Evolutionary conservation across 2,329 filamentous ascomycete species (phyloP).

Genomic region (Xylaria sp.): DNA sequence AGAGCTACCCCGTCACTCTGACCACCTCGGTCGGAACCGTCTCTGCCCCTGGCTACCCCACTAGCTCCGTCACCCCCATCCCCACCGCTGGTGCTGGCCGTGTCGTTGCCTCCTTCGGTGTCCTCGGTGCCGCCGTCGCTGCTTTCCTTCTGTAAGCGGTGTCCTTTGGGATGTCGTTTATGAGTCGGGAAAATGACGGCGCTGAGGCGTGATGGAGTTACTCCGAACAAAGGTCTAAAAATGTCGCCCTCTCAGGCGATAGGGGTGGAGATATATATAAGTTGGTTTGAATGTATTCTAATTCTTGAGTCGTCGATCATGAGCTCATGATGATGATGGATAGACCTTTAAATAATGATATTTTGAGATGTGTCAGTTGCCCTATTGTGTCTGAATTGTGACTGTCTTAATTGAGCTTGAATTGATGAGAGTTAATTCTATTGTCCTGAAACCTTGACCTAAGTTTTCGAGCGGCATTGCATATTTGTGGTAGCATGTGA

Average conservation of each 20-base stretch:
- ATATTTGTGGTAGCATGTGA: too few relatives aligned
- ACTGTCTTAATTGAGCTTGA: not conserved
- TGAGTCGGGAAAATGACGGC: conserved; percentile 28
- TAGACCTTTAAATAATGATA: conserved; percentile 42
- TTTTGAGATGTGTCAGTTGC: conserved; percentile 38
- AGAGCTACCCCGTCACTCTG: conserved; percentile 37
- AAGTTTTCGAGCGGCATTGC: too few relatives aligned
- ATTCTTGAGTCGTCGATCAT: conserved; percentile 41
- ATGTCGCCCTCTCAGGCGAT: conserved; percentile 30
- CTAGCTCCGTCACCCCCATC: conserved; percentile 30
- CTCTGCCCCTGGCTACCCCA: conserved; percentile 30
- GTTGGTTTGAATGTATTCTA: conserved; percentile 42
- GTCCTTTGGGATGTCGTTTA: conserved; percentile 11
- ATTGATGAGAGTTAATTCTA: too few relatives aligned
- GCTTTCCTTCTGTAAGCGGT: conserved; percentile 39
- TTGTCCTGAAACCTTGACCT: too few relatives aligned
- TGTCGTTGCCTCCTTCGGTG: conserved; percentile 38
- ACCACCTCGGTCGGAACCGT: conserved; percentile 36
- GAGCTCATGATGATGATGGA: conserved; percentile 41
- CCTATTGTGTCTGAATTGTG: not conserved
- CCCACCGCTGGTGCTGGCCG: conserved; percentile 38
- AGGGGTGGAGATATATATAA: conserved; percentile 36
- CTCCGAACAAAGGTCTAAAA: conserved; percentile 30
- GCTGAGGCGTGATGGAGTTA: conserved; percentile 38
- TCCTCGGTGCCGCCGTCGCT: conserved; percentile 36